A percentile compares a stretch with the other conserved stretches of the same genome.
These are phyloP conservation scores for Neonectria sp. DNA, from an alignment of 2,329 filamentous ascomycete genomes.

Conservation along the genomic window DNA sequence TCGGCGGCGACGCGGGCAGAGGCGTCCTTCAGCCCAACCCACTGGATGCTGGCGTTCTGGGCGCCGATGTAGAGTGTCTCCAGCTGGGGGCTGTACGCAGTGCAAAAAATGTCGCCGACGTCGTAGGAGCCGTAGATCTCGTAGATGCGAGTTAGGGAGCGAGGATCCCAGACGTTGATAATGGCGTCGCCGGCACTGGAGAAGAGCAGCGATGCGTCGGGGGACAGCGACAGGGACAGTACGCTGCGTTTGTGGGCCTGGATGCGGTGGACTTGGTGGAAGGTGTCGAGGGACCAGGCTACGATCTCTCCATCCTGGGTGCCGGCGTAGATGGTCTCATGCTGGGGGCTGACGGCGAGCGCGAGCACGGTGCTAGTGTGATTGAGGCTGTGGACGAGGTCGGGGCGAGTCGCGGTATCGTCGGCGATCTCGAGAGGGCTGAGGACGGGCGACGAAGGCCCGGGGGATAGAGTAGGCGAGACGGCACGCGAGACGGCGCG, in stretches of 20 bases:
- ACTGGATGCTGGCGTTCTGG: constrained; percentile 96
- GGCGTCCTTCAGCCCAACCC: constrained; percentile 82
- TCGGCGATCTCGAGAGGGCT: constrained; percentile 45
- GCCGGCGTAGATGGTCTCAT: constrained; percentile 89
- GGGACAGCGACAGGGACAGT: constrained; percentile 85
- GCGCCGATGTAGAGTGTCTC: constrained; percentile 92
- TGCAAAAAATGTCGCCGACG: constrained; percentile 94
- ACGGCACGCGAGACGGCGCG: constrained; percentile 40
- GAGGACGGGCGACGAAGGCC: constrained; percentile 42
- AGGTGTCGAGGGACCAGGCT: constrained; percentile 91
- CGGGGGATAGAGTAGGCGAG: constrained; percentile 43
- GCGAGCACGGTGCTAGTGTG: constrained; percentile 87
- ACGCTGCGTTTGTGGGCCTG: constrained; percentile 95
- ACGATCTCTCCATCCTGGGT: constrained; percentile 95
- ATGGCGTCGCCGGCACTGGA: constrained; percentile 95
- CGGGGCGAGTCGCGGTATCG: constrained; percentile 60
- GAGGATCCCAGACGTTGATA: constrained; percentile 93
- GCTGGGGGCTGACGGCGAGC: constrained; percentile 83
- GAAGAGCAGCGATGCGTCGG: constrained; percentile 83
- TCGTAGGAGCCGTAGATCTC: constrained; percentile 96
- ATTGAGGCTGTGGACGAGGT: constrained; percentile 80
- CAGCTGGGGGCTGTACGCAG: constrained; percentile 86
- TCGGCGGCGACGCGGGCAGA: constrained; percentile 71
- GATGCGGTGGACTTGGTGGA: constrained; percentile 82
- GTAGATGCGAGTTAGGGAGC: constrained; percentile 82